Conservation (phyloP, 306 rosid genomes). For the Clitoria ternatea region DNA sequence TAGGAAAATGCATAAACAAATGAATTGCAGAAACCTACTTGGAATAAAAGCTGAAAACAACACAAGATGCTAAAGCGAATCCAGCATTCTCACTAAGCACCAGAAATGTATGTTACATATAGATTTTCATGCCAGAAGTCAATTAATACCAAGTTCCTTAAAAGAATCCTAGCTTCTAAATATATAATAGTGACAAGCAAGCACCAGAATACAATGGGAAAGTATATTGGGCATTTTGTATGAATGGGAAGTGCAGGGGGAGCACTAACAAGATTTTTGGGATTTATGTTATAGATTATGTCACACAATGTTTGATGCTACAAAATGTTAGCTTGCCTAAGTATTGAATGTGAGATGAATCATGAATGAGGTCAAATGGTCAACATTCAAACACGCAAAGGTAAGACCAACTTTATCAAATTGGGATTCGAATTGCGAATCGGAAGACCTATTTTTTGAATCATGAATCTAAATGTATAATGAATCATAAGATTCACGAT, state of each 20-base stretch:
- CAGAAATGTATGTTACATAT: background rate
- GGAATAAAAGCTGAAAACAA: too few relatives aligned
- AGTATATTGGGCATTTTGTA: background rate
- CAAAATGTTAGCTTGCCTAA: background rate
- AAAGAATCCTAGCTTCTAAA: background rate
- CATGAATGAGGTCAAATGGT: background rate
- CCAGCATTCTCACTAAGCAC: background rate
- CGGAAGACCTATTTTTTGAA: too few relatives aligned
- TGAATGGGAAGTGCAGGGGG: background rate
- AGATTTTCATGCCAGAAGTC: conserved; percentile 2
- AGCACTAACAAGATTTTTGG: background rate
- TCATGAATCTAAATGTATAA: too few relatives aligned
- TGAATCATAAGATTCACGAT: too few relatives aligned
- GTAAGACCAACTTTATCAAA: too few relatives aligned
- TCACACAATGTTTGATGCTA: background rate
- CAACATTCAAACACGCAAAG: background rate
- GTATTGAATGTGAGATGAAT: too few relatives aligned
- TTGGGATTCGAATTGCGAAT: too few relatives aligned
- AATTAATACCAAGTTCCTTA: background rate
- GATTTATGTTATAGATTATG: background rate
- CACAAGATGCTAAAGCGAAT: background rate
- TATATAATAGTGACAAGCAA: conserved; percentile 5
- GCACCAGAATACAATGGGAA: background rate
- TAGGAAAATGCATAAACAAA: background rate
- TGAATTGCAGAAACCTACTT: background rate